Evolutionary conservation across 495 filamentous ascomycete genomes (phyloP), one percentile per base, ranked within the genome.

Genomic region (Terfezia claveryi): DNA sequence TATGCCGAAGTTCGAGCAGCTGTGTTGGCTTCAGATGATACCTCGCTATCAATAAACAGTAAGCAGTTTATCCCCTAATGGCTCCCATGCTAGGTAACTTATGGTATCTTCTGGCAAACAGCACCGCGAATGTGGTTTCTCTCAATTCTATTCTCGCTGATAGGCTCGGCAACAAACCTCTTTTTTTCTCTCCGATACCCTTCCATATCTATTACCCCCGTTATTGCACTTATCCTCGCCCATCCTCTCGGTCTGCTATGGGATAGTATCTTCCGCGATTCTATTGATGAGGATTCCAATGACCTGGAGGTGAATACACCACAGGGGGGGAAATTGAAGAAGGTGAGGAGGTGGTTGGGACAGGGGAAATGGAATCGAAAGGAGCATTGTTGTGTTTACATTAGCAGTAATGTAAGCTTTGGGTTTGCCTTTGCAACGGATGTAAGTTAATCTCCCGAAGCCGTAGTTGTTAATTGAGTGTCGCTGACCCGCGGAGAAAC

Each of bases 401-500:
- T 88, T 60, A 83, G 80, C 71, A 88, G 85, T 68, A 89, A 89
- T 66, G 83, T 89, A 32, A 85, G 84, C n/a, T 89, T 89, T 62
- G 85, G 84, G 0, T 89, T 89, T 69, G 84, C 84, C 23, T 89
- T 88, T 67, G 80, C 80, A 49, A 86, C 82, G 38, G 82, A 86
- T 67, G 78, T 74, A 60, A 56, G 70, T 51, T 46, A 14, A 46
- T 20, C 3, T 5, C 41, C 4, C 27, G 7, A 32, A 32, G 4
- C 2, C 4, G 27, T 32, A 32, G 27, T 32, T 32, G 27, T 5
- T 32, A 32, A 32, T 32, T 32, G 27, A 32, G 4, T 32, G 27
- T 32, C 27, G 27, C 27, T 32, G 27, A 32, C 27, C 2, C 1
- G 27, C 27, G 2, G 7, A 1, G 23, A 16, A 38, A 12, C 61